Evolutionary conservation across 106 monocot genomes (phyloP), one percentile per base, ranked within the genome.

Genomic region (Iris macrosiphon): DNA sequence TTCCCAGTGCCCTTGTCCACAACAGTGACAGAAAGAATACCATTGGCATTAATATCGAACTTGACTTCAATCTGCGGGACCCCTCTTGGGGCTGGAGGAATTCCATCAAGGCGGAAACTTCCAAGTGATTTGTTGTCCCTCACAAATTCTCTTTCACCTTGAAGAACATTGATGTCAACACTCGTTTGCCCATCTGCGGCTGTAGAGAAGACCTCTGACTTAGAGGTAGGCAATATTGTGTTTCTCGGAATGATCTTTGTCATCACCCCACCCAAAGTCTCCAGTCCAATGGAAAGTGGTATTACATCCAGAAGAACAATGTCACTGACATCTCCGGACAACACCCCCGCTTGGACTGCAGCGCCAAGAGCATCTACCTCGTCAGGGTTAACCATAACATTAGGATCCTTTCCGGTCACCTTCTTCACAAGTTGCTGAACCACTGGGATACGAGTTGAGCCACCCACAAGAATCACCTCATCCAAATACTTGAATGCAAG

Each of bases 391-490:
- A 88, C 88, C 18, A 83, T 88, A 35, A 88, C 88, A 61, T 88
- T 88, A 6, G 88, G 88, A 0, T 83, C 82, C 60, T 88, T 88
- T 49, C 79, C 83, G 15, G 88, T 88, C 62, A 83, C 31, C 41
- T 88, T 88, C 66, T 55, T 83, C 27, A 88, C 88, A 22, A 88
- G 69, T 46, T 66, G 83, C 52, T 88, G 88, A 44, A 88, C 83
- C 40, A 83, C 88, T 46, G 88, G 88, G 2, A 88, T 88, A 32
- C 88, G 64, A 14, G 88, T 83, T 49, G 88, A 83, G 38, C 88
- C 88, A 72, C 88, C 88, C 47, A 88, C 88, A 65, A 88, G 82
- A 54, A 88, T 88, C 3, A 88, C 70, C 66, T 88, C 88, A 64
- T 88, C 83, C 10, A 88, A 56, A 40, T 83, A 79, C 29, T 76